Evolutionary conservation across 1,284 basidiomycete species (phyloP).

Genomic region (Apiotrichum brassicae): DNA sequence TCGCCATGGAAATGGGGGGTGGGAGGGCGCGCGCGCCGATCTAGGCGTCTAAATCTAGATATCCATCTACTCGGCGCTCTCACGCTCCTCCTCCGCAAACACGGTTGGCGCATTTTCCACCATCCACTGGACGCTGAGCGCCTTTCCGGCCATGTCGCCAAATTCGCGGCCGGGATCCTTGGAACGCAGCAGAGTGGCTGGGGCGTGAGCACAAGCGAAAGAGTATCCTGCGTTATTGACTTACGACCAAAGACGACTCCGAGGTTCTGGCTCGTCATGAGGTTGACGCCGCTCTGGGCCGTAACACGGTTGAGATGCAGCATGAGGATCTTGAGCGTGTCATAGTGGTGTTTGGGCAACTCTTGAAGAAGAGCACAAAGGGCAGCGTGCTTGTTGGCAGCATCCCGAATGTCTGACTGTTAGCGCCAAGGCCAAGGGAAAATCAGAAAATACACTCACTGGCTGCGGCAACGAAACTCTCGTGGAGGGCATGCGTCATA

Average conservation of each 20-base stretch:
- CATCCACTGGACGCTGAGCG: conserved; percentile 82
- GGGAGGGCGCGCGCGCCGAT: too few relatives aligned
- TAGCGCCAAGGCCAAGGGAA: not conserved
- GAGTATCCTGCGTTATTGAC: conserved; percentile 45
- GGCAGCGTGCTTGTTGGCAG: conserved; percentile 56
- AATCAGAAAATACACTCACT: conserved; percentile 41
- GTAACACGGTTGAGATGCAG: conserved; percentile 80
- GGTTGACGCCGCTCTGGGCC: conserved; percentile 64
- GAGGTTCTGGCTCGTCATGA: conserved; percentile 92
- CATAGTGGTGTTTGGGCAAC: conserved; percentile 79
- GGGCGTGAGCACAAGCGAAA: not conserved
- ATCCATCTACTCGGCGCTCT: not conserved
- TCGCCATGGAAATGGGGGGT: too few relatives aligned
- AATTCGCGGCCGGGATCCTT: conserved; percentile 81
- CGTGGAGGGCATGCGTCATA: conserved; percentile 84
- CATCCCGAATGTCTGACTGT: conserved; percentile 56
- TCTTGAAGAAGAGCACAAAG: conserved; percentile 66
- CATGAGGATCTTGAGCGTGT: conserved; percentile 76
- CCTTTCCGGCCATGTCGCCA: conserved; percentile 82
- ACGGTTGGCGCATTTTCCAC: conserved; percentile 71
- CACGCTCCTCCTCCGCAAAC: conserved; percentile 24
- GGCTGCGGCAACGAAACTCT: conserved; percentile 74
- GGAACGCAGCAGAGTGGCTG: conserved; percentile 90
- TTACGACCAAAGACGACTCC: conserved; percentile 99
- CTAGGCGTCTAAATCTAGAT: too few relatives aligned